Evolutionary conservation across 2,329 filamentous ascomycete species (phyloP), one percentile per base, ranked within the genome.

Genomic region (Fusarium sp.): DNA sequence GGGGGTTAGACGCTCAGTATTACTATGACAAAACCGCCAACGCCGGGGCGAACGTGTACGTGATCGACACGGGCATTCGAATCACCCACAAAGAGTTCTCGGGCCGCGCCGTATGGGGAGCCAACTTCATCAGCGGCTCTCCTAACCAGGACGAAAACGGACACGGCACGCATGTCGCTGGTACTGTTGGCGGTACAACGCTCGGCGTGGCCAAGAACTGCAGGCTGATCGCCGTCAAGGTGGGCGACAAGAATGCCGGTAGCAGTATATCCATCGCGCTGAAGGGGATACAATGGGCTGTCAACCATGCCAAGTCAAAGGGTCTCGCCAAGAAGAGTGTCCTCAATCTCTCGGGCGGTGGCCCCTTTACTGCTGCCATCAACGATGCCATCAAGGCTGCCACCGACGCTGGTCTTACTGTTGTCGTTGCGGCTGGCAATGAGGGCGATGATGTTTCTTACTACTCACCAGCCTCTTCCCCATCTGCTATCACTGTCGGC

Each of bases 21-120:
- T 52, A 51, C 13, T 75, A 72, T 27, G 66, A 72, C 10, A 19
- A 35, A 6, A 57, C 53, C 0, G 65, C 67, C 2, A 70, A 71
- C 4, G 21, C 61, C 19, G 67, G 61, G 1, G 46, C 48, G 8
- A 77, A 71, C 47, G 70, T 74, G 31, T 81, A 80, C 53, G 60
- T 81, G 4, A 71, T 81, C 49, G 79, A 82, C 60, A 78, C 78
- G 0, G 79, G 79, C 49, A 77, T 81, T 47, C 70, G 70, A 9
- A 71, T 68, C 11, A 49, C 69, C 2, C 79, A 82, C 56, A 35
- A 43, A 1, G 66, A 72, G 29, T 73, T 73, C 29, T 21, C 25
- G n/a, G 69, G 68, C 8, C 67, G 71, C 8, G 73, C 71, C 6
- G 11, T 50, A 7, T 71, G 65, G 56, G 72, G 71, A 15, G 57